Conservation (phyloP, 176 grass and related monocot species). For the Tillandsia fasciculata region DNA sequence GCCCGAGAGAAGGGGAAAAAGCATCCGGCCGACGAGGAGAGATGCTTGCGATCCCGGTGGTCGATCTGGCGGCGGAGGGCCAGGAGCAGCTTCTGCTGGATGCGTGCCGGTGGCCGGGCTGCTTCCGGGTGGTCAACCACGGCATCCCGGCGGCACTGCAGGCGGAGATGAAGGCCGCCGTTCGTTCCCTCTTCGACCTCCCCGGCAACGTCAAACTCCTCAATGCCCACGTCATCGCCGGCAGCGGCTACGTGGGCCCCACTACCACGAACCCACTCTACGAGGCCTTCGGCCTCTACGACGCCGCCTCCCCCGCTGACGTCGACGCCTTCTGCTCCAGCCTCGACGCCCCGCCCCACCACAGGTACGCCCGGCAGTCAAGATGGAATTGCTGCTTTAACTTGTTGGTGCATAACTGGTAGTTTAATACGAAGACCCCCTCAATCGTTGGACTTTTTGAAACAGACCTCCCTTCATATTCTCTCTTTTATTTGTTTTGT, state of each 20-base stretch:
- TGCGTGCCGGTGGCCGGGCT: constrained; percentile 38
- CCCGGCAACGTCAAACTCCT: constrained; percentile 64
- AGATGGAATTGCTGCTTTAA: too few relatives aligned
- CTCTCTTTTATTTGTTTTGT: not conserved
- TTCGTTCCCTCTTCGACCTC: constrained; percentile 63
- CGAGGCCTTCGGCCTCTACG: constrained; percentile 55
- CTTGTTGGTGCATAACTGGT: too few relatives aligned
- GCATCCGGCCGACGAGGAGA: not conserved
- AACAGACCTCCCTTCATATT: not conserved
- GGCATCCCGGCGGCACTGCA: constrained; percentile 39
- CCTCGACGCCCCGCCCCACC: constrained; percentile 40
- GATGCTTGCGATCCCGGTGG: constrained; percentile 33
- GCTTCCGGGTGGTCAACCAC: constrained; percentile 56
- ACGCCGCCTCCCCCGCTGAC: constrained; percentile 37
- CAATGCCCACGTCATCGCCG: constrained; percentile 46
- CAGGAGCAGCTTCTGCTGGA: constrained; percentile 23
- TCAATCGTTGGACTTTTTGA: too few relatives aligned
- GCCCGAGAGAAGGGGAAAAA: constrained; percentile 6
- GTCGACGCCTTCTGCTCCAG: constrained; percentile 55
- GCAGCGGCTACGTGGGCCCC: constrained; percentile 59
- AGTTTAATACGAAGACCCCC: too few relatives aligned
- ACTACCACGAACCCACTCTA: constrained; percentile 52
- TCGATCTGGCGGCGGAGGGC: constrained; percentile 28
- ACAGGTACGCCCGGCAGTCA: constrained; percentile 17
- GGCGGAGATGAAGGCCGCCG: constrained; percentile 61